Evolutionary conservation across 177 flowering plant genomes (phyloP).

Genomic region (Vitis hybrid): DNA sequence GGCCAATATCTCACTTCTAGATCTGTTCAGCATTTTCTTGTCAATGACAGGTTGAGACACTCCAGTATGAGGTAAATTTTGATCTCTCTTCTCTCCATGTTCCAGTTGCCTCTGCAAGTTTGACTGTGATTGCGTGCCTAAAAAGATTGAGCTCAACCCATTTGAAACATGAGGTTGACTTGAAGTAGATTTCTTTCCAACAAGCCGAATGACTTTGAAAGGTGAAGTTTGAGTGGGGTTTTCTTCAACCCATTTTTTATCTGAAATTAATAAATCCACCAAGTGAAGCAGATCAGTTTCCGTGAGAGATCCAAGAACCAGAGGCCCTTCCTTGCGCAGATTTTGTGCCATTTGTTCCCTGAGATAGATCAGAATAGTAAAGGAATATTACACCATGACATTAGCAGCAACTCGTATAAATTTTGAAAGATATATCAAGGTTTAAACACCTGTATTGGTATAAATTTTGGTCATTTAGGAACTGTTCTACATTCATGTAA

Average conservation of each 20-base stretch:
- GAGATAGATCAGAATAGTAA: slow-evolving; percentile 15
- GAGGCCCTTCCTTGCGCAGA: slow-evolving; percentile 59
- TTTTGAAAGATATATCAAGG: not conserved
- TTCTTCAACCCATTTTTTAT: slow-evolving; percentile 80
- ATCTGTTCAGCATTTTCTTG: slow-evolving; percentile 24
- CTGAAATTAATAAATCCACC: slow-evolving; percentile 57
- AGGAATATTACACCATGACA: not conserved
- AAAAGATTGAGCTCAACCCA: slow-evolving; percentile 54
- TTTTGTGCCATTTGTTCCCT: slow-evolving; percentile 56
- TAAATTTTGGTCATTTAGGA: no score
- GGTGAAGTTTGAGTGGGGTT: slow-evolving; percentile 34
- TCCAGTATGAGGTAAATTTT: slow-evolving; percentile 24
- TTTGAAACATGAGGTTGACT: slow-evolving; percentile 30
- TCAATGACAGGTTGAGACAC: slow-evolving; percentile 10
- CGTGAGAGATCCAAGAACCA: slow-evolving; percentile 36
- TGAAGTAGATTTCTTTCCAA: slow-evolving; percentile 13
- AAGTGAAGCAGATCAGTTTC: slow-evolving; percentile 44
- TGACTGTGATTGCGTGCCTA: slow-evolving; percentile 12
- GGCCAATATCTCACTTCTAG: slow-evolving; percentile 41
- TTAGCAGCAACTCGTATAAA: not conserved
- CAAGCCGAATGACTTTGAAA: slow-evolving; percentile 36
- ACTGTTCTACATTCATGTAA: no score
- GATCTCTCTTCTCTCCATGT: slow-evolving; percentile 19
- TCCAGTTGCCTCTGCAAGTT: slow-evolving; percentile 16
- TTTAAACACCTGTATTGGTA: not conserved